A percentile compares a stretch with the other conserved stretches of the same genome.
These are phyloP conservation scores for Phlyctochytrium arcticum DNA, from an alignment of 192 early-diverging fungal genomes.

Conservation along the genomic window DNA sequence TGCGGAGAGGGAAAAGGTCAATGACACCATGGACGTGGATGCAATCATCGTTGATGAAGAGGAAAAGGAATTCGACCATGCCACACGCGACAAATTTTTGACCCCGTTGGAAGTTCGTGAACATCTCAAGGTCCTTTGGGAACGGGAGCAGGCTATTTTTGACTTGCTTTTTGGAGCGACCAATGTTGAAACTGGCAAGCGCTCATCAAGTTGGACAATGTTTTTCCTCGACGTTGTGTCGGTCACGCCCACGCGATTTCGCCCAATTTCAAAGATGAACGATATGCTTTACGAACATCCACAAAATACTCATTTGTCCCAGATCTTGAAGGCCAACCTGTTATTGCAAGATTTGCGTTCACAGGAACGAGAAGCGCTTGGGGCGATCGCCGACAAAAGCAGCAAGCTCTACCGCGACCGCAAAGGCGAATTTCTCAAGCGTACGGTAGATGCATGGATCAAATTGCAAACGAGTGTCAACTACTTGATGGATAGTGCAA, in stretches of 20 bases:
- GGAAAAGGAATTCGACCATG: constrained; percentile 1
- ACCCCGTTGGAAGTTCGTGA: constrained; percentile 78
- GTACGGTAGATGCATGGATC: constrained; percentile 64
- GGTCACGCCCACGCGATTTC: constrained; percentile 90
- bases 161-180: constrained; percentile 74
- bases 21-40: not conserved
- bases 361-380: constrained; percentile 41
- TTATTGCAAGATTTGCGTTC: constrained; percentile 45
- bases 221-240: constrained; percentile 93
- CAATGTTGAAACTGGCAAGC: constrained; percentile 7
- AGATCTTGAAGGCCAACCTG: constrained; percentile 79
- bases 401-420: constrained; percentile 12
- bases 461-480: constrained; percentile 86
- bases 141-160: constrained; percentile 69
- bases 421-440: constrained; percentile 26
- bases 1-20: not conserved
- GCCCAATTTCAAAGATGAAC: constrained; percentile 86
- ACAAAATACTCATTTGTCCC: constrained; percentile 86
- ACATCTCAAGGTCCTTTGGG: constrained; percentile 73
- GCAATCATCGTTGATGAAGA: constrained; percentile 19
- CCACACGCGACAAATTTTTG: constrained; percentile 40
- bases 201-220: constrained; percentile 59
- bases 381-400: constrained; percentile 27
- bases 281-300: constrained; percentile 89
- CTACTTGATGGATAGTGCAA: constrained; percentile 88